Conservation (phyloP, 768 basidiomycete genomes). For the Lactifluus pinguis region DNA sequence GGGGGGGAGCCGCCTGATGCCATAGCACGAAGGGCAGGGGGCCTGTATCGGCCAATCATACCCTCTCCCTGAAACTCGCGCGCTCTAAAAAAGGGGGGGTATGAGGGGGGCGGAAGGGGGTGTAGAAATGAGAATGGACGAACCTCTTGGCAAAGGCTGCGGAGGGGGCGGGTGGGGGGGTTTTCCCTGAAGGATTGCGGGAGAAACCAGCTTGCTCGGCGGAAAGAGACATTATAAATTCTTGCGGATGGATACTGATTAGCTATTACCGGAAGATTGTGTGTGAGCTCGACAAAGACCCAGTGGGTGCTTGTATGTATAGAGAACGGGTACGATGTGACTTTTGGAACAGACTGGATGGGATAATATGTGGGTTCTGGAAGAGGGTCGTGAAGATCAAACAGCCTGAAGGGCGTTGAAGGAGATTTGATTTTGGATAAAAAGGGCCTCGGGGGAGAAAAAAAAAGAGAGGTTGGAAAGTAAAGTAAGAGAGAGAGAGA, state of each 20-base stretch:
- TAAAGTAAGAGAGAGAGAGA: conserved; percentile 13
- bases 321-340: conserved; percentile 25
- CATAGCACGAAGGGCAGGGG: conserved; percentile 66
- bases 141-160: conserved; percentile 86
- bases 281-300: conserved; percentile 17
- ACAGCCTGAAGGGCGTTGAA: conserved; percentile 4
- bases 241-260: conserved; percentile 58
- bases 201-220: conserved; percentile 77
- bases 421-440: conserved; percentile 22
- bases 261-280: conserved; percentile 57
- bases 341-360: conserved; percentile 26
- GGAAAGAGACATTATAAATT: conserved; percentile 85
- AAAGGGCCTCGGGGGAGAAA: conserved; percentile 22
- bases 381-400: conserved; percentile 32
- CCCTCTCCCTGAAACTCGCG: conserved; percentile 80
- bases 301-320: conserved; percentile 22
- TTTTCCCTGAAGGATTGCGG: conserved; percentile 81
- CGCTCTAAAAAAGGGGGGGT: conserved; percentile 42
- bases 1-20: conserved; percentile 65
- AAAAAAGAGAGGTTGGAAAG: conserved; percentile 15
- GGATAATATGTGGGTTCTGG: conserved; percentile 35
- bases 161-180: conserved; percentile 83
- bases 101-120: conserved; percentile 17
- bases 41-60: conserved; percentile 62
- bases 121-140: conserved; percentile 19